Evolutionary conservation across 306 rosid genomes (phyloP), one percentile per base, ranked within the genome.

Genomic region (Quercus variabilis): DNA sequence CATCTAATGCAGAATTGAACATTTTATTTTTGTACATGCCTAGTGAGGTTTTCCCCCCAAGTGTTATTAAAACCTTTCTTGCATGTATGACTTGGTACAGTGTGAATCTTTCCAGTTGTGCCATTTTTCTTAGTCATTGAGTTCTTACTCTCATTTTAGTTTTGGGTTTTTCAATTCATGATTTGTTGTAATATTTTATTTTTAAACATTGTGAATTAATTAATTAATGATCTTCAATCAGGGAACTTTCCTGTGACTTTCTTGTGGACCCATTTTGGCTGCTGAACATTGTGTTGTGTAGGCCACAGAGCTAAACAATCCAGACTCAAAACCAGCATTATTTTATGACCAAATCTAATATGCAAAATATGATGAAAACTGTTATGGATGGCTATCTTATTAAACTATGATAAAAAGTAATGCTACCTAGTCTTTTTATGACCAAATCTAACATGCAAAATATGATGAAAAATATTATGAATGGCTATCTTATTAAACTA

Each of bases 171-270:
- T 49, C 72, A 68, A 77, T 82, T 72, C 69, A 52, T 80, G 83
- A 87, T 90, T 88, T 88, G 80, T 83, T 81, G 85, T 60, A 77
- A 77, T 88, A 51, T 91, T 89, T 79, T 79, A 84, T 81, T 86
- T 86, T 86, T 69, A 6, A 82, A 76, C 90, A 77, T 75, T 82
- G 80, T 87, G 88, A 89, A 85, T 88, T 81, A 88, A 88, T 88
- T 81, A 82, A 81, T 88, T 83, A 83, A 81, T 73, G 78, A 87
- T 81, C 84, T 82, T 85, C 74, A 55, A 74, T 92, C 83, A 30
- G 72, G 70, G 62, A 64, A 64, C 46, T 64, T 67, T 67, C 71
- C 38, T 17, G 14, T 67, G 43, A 64, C 43, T 64, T 67, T 67
- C 72, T 67, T 18, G 26, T 67, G 43, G 52, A 7, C 52, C 52